Percentiles rank a stretch among this genome's conserved stretches.
phyloP scores from a whole-genome alignment of 768 basidiomycete species.

The Xerocomellus chrysenteron region DNA sequence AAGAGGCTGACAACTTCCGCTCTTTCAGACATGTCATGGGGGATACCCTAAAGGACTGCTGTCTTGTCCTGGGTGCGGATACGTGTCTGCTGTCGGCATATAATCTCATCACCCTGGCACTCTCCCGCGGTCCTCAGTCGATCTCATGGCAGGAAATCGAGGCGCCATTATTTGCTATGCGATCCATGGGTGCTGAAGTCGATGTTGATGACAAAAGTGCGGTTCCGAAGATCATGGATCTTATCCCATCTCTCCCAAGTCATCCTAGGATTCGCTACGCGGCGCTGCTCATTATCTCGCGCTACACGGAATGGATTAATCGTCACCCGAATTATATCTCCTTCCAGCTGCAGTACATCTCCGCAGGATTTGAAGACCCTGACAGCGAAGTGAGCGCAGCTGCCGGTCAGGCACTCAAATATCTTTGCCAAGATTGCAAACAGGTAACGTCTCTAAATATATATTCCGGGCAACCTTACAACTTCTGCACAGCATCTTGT shows the following conservation, averaged over 20 bases:
- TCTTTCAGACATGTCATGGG: slow-evolving; percentile 98
- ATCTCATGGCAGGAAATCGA: slow-evolving; percentile 96
- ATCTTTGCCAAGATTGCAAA: slow-evolving; percentile 96
- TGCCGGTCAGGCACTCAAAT: slow-evolving; percentile 94
- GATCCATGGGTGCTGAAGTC: slow-evolving; percentile 96
- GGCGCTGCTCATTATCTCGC: slow-evolving; percentile 88
- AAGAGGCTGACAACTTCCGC: slow-evolving; percentile 93
- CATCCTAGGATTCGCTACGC: slow-evolving; percentile 96
- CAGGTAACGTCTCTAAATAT: slow-evolving; percentile 44
- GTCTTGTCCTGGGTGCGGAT: slow-evolving; percentile 86
- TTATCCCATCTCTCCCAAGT: slow-evolving; percentile 83
- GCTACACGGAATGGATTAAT: slow-evolving; percentile 97
- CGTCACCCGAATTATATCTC: slow-evolving; percentile 84
- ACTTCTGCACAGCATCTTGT: slow-evolving; percentile 67
- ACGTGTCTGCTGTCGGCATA: slow-evolving; percentile 79
- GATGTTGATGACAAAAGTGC: slow-evolving; percentile 78
- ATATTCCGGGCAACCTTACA: slow-evolving; percentile 5
- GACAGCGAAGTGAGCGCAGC: slow-evolving; percentile 87
- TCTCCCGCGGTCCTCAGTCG: slow-evolving; percentile 56
- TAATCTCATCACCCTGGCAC: slow-evolving; percentile 72
- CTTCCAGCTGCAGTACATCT: slow-evolving; percentile 87
- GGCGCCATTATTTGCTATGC: slow-evolving; percentile 95
- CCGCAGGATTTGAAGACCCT: slow-evolving; percentile 81
- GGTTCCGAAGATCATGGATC: slow-evolving; percentile 95
- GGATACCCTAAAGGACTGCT: slow-evolving; percentile 98